Conservation (phyloP, 306 rosid species). For the Abrus precatorius region DNA sequence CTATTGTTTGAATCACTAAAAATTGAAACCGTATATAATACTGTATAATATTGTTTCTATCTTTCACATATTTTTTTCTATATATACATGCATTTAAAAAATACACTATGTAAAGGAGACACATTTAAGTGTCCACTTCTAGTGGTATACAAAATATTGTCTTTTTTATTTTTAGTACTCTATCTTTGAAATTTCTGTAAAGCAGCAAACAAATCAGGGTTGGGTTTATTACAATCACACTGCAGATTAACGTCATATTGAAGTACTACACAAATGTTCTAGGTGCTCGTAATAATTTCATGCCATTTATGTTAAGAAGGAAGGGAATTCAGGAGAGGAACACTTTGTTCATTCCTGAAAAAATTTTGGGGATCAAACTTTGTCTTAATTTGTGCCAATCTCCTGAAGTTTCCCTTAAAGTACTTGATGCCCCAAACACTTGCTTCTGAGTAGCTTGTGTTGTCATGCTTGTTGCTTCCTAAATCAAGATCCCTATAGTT, state of each 20-base stretch:
- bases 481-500: conserved; percentile 56
- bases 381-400: conserved; percentile 42
- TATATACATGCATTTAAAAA: no score
- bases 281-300: background rate
- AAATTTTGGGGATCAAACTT: conserved; percentile 49
- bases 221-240: background rate
- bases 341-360: conserved; percentile 53
- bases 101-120: no score
- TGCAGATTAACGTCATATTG: background rate
- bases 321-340: conserved; percentile 35
- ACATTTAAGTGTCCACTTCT: no score
- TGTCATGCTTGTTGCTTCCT: conserved; percentile 32
- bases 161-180: background rate
- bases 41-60: no score
- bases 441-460: conserved; percentile 44
- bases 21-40: no score
- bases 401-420: conserved; percentile 47
- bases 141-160: no score
- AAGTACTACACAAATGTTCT: background rate
- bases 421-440: conserved; percentile 50
- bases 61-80: no score
- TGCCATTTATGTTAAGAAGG: background rate
- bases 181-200: background rate
- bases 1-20: no score
- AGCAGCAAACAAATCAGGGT: background rate